Evolutionary conservation across 768 basidiomycete species (phyloP), one percentile per base, ranked within the genome.

Genomic region (Coprinellus micaceus): DNA sequence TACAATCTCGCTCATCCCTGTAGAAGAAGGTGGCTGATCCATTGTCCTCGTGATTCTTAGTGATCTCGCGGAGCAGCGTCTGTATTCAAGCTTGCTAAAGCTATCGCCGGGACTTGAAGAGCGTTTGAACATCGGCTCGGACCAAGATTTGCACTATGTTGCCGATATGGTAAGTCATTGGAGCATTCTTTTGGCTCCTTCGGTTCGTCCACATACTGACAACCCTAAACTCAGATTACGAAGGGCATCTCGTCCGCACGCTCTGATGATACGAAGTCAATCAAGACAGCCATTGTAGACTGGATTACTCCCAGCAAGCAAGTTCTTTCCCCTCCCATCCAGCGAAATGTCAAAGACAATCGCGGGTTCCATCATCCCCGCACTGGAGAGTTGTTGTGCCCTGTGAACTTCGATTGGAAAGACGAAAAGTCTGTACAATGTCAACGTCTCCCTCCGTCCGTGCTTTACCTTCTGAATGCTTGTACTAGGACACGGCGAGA

Each of bases 261-360:
- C 28, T 37, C 58, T 46, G 60, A 64, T 49, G 62, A 63, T 44
- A 63, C 60, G 12, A 53, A 54, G 28, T 49, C 40, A 13, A 28
- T 64, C 1, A 69, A 68, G 55, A 50, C 58, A 3, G 57, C 61
- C 5, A 48, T 66, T 19, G 26, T 67, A 2, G 60, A 67, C 26
- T 68, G 67, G 66, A 66, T 69, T 12, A 63, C 58, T 10, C 63
- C 63, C 1, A 51, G 45, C 30, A 58, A 64, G 6, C 48, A 59
- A 15, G 28, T 57, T 15, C 46, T 65, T 1, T 41, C 6, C 4
- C 63, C 61, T 11, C 55, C 48, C 2, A 40, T 62, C 3, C 37
- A 54, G 13, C 55, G 54, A 3, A 60, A 59, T 26, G 25, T 48
- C 25, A 64, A 61, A 39, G 2, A 22, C 1, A 51, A 60, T 24